Evolutionary conservation across 257 asterid species (phyloP).

Genomic region (Nicotiana tomentosiformis): DNA sequence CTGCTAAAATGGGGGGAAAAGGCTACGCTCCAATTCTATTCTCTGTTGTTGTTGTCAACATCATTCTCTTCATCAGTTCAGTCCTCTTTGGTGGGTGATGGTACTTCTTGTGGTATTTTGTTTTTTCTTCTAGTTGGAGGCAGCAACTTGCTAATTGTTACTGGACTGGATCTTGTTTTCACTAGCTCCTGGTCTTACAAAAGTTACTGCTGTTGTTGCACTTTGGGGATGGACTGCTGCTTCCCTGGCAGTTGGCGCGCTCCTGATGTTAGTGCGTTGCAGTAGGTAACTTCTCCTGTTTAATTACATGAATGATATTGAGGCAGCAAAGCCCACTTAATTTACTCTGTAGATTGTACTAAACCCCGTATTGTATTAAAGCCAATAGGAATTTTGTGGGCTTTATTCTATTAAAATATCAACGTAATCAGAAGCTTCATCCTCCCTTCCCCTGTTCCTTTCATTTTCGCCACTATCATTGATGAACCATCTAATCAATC

Average conservation of each 20-base stretch:
- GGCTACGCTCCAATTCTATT: conserved; percentile 88
- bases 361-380: neutral
- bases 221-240: conserved; percentile 94
- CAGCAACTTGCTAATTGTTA: conserved; percentile 26
- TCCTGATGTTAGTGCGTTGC: conserved; percentile 68
- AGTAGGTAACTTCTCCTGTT: conserved; percentile 53
- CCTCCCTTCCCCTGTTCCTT: neutral
- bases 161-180: conserved; percentile 25
- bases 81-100: conserved; percentile 70
- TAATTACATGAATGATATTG: neutral
- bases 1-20: conserved; percentile 45
- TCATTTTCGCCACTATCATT: neutral
- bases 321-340: neutral
- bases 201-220: conserved; percentile 82
- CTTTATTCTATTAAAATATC: neutral
- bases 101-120: conserved; percentile 1
- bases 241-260: conserved; percentile 64
- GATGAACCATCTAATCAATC: neutral
- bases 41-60: conserved; percentile 44
- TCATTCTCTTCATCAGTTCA: conserved; percentile 66
- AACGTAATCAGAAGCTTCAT: neutral
- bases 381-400: neutral
- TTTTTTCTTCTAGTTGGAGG: conserved; percentile 11
- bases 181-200: conserved; percentile 75
- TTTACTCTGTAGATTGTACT: neutral